A percentile compares a stretch with the other conserved stretches of the same genome.
Evolutionary conservation across 1,139 yeast genomes (phyloP).

Genomic region (Magnusiomyces magnusii): DNA sequence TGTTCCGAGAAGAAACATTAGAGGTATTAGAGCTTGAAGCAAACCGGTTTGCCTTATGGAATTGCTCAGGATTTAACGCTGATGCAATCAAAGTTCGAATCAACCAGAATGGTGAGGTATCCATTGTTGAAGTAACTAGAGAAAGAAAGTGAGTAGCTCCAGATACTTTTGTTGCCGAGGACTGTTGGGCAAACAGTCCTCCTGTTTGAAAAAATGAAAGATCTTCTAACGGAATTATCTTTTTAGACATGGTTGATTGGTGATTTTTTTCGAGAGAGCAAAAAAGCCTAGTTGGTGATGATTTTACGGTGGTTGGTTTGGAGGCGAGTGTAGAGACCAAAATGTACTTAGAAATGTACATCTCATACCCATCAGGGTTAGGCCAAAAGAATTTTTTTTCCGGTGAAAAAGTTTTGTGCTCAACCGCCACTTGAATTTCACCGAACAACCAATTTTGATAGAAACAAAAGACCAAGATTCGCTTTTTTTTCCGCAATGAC

Average conservation of each 20-base stretch:
- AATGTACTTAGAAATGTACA: neutral
- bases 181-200: slow-evolving; percentile 1
- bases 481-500: neutral
- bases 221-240: slow-evolving; percentile 2
- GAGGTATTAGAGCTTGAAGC: neutral
- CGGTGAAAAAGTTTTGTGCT: neutral
- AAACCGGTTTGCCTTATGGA: neutral
- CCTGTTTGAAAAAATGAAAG: neutral
- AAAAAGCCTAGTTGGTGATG: neutral
- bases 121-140: neutral
- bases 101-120: slow-evolving; percentile 2
- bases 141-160: neutral
- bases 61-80: neutral
- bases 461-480: neutral
- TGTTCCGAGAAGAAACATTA: neutral
- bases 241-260: neutral
- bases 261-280: neutral
- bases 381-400: neutral
- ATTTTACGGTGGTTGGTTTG: neutral
- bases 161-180: neutral
- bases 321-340: neutral
- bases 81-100: slow-evolving; percentile 1
- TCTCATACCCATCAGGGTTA: neutral
- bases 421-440: neutral
- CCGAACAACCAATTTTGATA: neutral